Evolutionary conservation across 495 filamentous ascomycete genomes (phyloP).

Genomic region (Trichoderma gamsii): DNA sequence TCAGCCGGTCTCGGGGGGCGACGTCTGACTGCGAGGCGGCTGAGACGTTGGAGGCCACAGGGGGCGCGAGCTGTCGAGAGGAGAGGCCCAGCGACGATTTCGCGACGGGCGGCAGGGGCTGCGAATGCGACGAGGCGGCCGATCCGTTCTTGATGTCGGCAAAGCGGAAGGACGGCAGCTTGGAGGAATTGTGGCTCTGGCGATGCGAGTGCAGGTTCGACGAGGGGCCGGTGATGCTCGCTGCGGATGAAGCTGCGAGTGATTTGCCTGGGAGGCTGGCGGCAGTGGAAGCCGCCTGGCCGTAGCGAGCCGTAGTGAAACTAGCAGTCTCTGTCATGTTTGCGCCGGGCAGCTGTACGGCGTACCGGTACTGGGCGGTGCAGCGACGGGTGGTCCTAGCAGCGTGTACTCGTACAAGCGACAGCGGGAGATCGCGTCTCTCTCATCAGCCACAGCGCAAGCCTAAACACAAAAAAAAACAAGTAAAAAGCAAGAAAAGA

Average conservation of each 20-base stretch:
- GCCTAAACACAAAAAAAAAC: not conserved
- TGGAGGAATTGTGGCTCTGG: conserved; percentile 45
- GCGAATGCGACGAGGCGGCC: conserved; percentile 25
- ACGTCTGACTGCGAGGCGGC: conserved; percentile 15
- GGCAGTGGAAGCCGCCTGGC: conserved; percentile 3
- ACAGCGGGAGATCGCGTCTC: conserved; percentile 5
- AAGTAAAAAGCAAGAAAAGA: not conserved
- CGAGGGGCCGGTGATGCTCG: conserved; percentile 19
- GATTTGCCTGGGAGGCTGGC: conserved; percentile 15
- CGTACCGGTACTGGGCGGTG: not conserved
- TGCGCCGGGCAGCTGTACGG: not conserved
- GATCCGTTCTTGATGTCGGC: conserved; percentile 41
- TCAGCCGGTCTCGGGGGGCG: conserved; percentile 17
- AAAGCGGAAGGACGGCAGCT: conserved; percentile 45
- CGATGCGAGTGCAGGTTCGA: conserved; percentile 39
- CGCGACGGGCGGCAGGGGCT: conserved; percentile 18
- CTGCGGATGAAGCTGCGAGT: conserved; percentile 19
- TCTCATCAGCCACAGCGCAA: conserved; percentile 12
- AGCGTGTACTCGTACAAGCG: conserved; percentile 12
- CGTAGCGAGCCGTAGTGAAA: conserved; percentile 2
- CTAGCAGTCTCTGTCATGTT: conserved; percentile 12
- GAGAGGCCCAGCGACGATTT: not conserved
- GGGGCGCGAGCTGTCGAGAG: not conserved
- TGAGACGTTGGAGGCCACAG: not conserved
- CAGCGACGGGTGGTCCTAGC: conserved; percentile 19